Base-by-base conservation (phyloP, 176 grass and related monocot species). In the Oryza meridionalis region DNA sequence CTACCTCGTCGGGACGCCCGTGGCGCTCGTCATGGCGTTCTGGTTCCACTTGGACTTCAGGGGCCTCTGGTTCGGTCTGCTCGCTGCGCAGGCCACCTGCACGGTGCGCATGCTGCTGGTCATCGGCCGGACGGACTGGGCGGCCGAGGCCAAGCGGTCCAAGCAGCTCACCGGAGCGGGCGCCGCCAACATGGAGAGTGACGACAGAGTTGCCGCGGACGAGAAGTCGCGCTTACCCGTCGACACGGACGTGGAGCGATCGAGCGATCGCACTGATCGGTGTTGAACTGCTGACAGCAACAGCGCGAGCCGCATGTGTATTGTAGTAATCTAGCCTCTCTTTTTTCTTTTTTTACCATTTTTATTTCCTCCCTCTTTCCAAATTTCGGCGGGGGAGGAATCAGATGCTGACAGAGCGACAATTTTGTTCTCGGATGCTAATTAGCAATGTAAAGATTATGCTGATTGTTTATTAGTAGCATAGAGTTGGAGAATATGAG, bases 31-130 rank as follows among this genome's bases (percentile, higher is more conserved):
- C 35, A 72, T 97, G 5, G 91, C 94, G 0, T 97, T 97, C 84
- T 86, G 85, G 82, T 9, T 70, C 40, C 74, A 68, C 73, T 80
- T 79, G 24, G 94, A 97, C 74, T 97, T 97, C 75, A 82, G 70
- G 76, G 94, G 94, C 1, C 87, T 97, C 16, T 97, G 94, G 94
- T 22, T 97, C 21, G 94, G 94, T 5, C 92, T 97, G 27, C 82
- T 94, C 40, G 82, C 91, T 0, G 94, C 94, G 81, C 94, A 97
- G 81, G 85, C 84, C 29, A 88, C 89, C 29, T 97, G 94, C 83
- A 86, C 94, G 70, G 67, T 94, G 80, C 84, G 92, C 76, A 97
- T 97, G 94, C 73, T 97, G 11, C 55, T 82, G 9, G 80, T 94
- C 5, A 84, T 92, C 73, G 66, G 70, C 2, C 49, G 35, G 38